Percentiles rank a stretch among this genome's conserved stretches.
phyloP scores from a whole-genome alignment of 495 filamentous ascomycete species.

The Tuber magnatum region DNA sequence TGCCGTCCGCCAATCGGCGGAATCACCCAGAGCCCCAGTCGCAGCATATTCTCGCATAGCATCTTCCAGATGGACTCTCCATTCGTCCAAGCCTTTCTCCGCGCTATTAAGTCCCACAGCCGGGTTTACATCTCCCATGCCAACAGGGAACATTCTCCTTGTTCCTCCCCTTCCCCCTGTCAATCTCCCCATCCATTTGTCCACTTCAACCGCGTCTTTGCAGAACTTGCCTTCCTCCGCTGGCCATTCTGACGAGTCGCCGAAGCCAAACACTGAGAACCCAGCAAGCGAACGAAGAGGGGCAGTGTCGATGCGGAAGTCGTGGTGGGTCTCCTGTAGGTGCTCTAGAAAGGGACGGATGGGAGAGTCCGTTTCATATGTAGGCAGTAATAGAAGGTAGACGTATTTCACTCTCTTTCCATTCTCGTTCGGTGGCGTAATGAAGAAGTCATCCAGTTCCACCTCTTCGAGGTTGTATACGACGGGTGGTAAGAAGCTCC shows the following conservation, averaged over 20 bases:
- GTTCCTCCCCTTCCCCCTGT: constrained; percentile 61
- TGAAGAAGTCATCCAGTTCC: constrained; percentile 88
- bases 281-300: constrained; percentile 68
- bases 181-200: constrained; percentile 92
- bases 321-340: constrained; percentile 82
- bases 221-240: constrained; percentile 86
- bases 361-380: constrained; percentile 87
- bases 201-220: constrained; percentile 76
- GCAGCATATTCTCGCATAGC: constrained; percentile 56
- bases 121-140: constrained; percentile 75
- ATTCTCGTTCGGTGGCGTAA: constrained; percentile 50
- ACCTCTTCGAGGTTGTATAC: constrained; percentile 74
- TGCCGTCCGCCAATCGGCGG: constrained; percentile 53
- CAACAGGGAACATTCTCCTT: constrained; percentile 68
- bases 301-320: constrained; percentile 89
- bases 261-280: constrained; percentile 90
- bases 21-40: constrained; percentile 39
- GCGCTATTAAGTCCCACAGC: constrained; percentile 47
- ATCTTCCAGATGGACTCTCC: constrained; percentile 67
- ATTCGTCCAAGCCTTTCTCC: constrained; percentile 59
- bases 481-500: constrained; percentile 52
- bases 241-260: constrained; percentile 84
- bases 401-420: constrained; percentile 52
- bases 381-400: constrained; percentile 75
- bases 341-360: constrained; percentile 75